phyloP scores from a whole-genome alignment of 1,139 yeast genomes.

The Yamadazyma atmosphaerica region DNA sequence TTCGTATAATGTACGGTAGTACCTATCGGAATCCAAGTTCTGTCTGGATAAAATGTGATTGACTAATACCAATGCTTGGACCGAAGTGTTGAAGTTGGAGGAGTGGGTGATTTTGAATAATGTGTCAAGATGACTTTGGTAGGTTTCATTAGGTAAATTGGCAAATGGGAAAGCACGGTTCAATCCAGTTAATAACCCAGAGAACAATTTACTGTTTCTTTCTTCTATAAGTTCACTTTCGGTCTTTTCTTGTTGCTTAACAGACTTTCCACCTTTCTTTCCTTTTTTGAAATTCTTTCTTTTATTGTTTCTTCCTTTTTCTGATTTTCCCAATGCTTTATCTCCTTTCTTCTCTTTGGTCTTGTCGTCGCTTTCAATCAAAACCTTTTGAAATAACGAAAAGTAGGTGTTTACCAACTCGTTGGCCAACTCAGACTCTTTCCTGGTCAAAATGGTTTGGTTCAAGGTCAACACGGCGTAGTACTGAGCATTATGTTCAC shows the following conservation, averaged over 20 bases:
- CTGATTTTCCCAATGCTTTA: constrained; percentile 39
- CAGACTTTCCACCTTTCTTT: constrained; percentile 80
- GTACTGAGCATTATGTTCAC: constrained; percentile 85
- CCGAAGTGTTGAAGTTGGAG: constrained; percentile 89
- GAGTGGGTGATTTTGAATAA: constrained; percentile 90
- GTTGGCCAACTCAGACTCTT: constrained; percentile 79
- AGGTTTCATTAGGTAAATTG: constrained; percentile 67
- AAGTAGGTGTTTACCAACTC: constrained; percentile 80
- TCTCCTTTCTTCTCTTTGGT: constrained; percentile 37
- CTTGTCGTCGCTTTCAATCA: constrained; percentile 61
- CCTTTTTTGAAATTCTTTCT: constrained; percentile 52
- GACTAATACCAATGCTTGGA: constrained; percentile 86
- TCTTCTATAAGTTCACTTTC: constrained; percentile 78
- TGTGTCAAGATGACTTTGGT: constrained; percentile 78
- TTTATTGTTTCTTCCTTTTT: constrained; percentile 54
- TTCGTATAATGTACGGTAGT: constrained; percentile 86
- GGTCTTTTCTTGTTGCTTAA: constrained; percentile 62
- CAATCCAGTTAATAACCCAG: constrained; percentile 91
- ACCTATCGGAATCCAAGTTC: constrained; percentile 66
- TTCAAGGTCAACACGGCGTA: constrained; percentile 86
- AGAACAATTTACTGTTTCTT: constrained; percentile 78
- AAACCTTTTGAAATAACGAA: constrained; percentile 78
- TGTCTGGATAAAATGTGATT: constrained; percentile 70
- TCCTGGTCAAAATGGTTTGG: constrained; percentile 83
- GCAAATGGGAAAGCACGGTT: constrained; percentile 97